Percentiles rank a stretch among this genome's conserved stretches.
These are phyloP conservation scores for Taphrina confusa DNA, from an alignment of 1,139 yeast genomes.

Conservation along the genomic window DNA sequence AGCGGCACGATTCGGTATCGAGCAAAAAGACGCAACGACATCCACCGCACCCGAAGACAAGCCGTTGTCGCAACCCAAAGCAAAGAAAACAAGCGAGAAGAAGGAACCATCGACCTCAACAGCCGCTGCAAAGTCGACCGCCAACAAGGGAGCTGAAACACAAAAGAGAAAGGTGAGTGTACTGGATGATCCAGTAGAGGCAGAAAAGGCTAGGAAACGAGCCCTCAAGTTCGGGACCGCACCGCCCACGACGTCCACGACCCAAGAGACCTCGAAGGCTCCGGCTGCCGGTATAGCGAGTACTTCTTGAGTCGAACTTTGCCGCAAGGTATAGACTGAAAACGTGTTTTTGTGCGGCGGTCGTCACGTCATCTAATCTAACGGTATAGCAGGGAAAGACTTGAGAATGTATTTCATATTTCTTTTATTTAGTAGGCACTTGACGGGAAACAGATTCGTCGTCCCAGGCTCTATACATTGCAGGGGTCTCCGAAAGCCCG, in stretches of 20 bases:
- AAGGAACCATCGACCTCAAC: neutral
- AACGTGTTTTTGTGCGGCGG: too few relatives aligned
- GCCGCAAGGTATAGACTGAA: too few relatives aligned
- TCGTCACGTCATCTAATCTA: neutral
- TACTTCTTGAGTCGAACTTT: neutral
- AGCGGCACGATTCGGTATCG: constrained; percentile 26
- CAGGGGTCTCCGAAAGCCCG: too few relatives aligned
- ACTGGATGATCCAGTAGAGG: constrained; percentile 35
- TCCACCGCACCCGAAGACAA: neutral
- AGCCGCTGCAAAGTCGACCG: constrained; percentile 3
- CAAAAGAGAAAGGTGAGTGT: constrained; percentile 33
- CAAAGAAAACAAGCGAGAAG: neutral
- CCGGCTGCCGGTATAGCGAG: neutral
- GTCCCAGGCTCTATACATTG: too few relatives aligned
- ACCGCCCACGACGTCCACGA: neutral
- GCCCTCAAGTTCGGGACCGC: constrained; percentile 35
- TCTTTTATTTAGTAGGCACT: too few relatives aligned
- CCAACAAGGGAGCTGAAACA: neutral
- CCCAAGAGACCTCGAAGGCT: neutral
- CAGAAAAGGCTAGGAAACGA: constrained; percentile 37
- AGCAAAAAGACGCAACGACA: neutral
- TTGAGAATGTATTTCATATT: too few relatives aligned
- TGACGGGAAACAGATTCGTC: too few relatives aligned
- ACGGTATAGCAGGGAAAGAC: neutral
- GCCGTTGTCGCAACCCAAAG: constrained; percentile 2